phyloP scores from a whole-genome alignment of 805 yeast genomes.

The Saturnispora hagleri region DNA sequence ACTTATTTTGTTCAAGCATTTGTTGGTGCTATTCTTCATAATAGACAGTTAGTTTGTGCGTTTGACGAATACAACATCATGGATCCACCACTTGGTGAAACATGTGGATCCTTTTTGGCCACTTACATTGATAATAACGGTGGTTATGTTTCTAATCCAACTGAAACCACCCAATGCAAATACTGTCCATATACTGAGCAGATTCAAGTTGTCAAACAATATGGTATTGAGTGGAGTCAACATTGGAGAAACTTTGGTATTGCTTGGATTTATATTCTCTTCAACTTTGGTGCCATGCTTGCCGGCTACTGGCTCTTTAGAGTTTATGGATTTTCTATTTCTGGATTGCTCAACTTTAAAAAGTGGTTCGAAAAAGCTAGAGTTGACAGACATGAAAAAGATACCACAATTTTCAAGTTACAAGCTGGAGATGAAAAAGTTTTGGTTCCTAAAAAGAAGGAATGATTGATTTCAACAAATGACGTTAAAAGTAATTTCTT shows the following conservation, averaged over 20 bases:
- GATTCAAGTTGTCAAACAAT: constrained; percentile 35
- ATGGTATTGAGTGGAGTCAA: constrained; percentile 35
- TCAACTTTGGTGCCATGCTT: constrained; percentile 40
- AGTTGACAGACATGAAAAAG: constrained; percentile 39
- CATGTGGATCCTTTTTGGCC: constrained; percentile 49
- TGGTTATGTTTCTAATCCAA: constrained; percentile 52
- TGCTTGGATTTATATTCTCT: constrained; percentile 45
- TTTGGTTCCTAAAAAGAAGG: constrained; percentile 18
- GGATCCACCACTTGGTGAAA: constrained; percentile 53
- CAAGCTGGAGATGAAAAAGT: constrained; percentile 32
- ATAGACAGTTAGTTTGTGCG: constrained; percentile 40
- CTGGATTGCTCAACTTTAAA: constrained; percentile 26
- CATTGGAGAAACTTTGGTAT: constrained; percentile 65
- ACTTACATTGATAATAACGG: constrained; percentile 31
- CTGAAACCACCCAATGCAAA: constrained; percentile 37
- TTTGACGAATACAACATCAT: constrained; percentile 39
- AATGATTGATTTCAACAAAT: neutral
- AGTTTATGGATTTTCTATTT: constrained; percentile 28
- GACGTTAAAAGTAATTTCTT: neutral
- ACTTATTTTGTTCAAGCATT: constrained; percentile 61
- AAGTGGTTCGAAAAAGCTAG: constrained; percentile 30
- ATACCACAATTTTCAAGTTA: constrained; percentile 31
- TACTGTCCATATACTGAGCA: constrained; percentile 39
- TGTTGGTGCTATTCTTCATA: constrained; percentile 41
- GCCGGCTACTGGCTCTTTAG: constrained; percentile 30